Evolutionary conservation across 495 filamentous ascomycete species (phyloP).

Genomic region (Daldinia decipiens): DNA sequence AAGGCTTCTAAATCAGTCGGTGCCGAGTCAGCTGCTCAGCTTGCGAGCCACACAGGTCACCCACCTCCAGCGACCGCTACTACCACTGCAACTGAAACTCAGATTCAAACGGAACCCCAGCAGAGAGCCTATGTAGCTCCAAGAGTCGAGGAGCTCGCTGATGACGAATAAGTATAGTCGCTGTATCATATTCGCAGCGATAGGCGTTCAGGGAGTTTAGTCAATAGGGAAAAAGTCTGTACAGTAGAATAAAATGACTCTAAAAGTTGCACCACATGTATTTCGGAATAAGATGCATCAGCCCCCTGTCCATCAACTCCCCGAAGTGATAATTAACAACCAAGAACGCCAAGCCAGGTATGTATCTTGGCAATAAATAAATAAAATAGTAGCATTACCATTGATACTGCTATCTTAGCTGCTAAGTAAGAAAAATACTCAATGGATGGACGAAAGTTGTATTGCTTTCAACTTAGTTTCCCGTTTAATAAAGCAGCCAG

Average conservation of each 20-base stretch:
- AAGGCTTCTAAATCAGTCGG: slow-evolving; percentile 55
- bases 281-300: slow-evolving; percentile 13
- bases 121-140: slow-evolving; percentile 64
- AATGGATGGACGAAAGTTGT: not conserved
- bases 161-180: slow-evolving; percentile 60
- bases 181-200: slow-evolving; percentile 32
- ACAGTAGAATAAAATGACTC: slow-evolving; percentile 18
- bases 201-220: slow-evolving; percentile 40
- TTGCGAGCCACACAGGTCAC: slow-evolving; percentile 61
- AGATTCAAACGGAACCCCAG: slow-evolving; percentile 56
- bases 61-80: slow-evolving; percentile 67
- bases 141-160: slow-evolving; percentile 72
- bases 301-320: slow-evolving; percentile 4
- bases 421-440: not conserved
- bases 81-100: slow-evolving; percentile 65
- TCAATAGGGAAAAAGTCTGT: slow-evolving; percentile 33
- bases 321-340: not conserved
- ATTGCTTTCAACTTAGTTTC: not conserved
- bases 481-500: not conserved
- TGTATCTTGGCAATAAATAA: not conserved
- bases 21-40: slow-evolving; percentile 54
- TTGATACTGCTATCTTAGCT: not conserved
- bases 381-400: not conserved
- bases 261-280: slow-evolving; percentile 20
- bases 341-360: not conserved